Evolutionary conservation across 2,329 filamentous ascomycete genomes (phyloP).

Genomic region (Pseudocercospora cruenta): DNA sequence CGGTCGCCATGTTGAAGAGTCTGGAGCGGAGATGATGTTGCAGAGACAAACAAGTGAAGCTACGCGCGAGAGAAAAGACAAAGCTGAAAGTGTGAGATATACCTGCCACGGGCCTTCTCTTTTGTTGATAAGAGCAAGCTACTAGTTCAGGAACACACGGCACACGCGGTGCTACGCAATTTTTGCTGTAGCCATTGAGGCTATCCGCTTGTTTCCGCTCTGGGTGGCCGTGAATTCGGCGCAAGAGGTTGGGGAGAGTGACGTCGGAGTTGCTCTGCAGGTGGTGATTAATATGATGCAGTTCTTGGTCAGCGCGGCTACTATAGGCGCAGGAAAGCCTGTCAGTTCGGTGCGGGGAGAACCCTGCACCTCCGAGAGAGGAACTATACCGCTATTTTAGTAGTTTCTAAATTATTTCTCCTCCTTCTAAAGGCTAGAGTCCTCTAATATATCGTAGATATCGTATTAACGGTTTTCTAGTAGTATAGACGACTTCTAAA

Average conservation of each 20-base stretch:
- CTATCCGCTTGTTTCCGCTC: slow-evolving; percentile 4
- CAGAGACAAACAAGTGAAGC: neutral
- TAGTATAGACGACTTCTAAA: too few relatives aligned
- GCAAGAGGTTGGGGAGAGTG: slow-evolving; percentile 7
- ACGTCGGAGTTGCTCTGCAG: neutral
- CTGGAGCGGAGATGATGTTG: neutral
- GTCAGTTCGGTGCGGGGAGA: too few relatives aligned
- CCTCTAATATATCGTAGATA: too few relatives aligned
- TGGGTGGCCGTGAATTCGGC: neutral
- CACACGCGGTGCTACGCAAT: slow-evolving; percentile 5
- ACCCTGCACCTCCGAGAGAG: too few relatives aligned
- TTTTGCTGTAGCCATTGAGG: slow-evolving; percentile 2
- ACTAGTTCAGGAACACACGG: slow-evolving; percentile 6
- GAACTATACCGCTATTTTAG: too few relatives aligned
- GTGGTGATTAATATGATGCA: neutral
- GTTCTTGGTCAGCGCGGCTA: slow-evolving; percentile 4
- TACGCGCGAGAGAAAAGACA: neutral
- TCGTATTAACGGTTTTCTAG: too few relatives aligned
- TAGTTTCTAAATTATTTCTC: too few relatives aligned
- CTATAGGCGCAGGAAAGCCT: too few relatives aligned
- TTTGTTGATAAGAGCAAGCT: neutral
- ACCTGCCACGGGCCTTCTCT: neutral
- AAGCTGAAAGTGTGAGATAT: neutral
- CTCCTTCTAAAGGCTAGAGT: too few relatives aligned
- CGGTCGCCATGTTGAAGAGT: neutral